These are phyloP conservation scores for Candida glucosophila DNA, from an alignment of 1,139 yeast genomes.

Conservation along the genomic window DNA sequence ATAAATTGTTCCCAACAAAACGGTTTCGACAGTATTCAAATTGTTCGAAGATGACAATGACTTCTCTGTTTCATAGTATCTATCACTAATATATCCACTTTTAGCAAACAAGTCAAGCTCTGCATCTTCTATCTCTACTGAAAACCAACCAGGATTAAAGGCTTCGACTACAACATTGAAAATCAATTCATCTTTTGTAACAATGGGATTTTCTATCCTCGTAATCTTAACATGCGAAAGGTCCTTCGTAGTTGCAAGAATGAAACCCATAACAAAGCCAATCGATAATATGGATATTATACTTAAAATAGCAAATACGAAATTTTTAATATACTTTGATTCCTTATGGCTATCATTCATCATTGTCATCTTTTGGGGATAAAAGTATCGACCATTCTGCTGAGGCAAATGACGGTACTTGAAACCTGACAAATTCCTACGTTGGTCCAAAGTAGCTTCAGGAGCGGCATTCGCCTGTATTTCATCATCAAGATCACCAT, in stretches of 20 bases:
- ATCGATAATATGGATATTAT: conserved; percentile 48
- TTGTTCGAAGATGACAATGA: neutral
- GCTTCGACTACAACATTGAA: conserved; percentile 75
- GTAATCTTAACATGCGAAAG: conserved; percentile 56
- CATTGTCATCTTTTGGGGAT: conserved; percentile 29
- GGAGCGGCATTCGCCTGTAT: conserved; percentile 2
- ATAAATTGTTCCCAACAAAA: conserved; percentile 64
- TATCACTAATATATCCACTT: conserved; percentile 40
- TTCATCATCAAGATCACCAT: conserved; percentile 3
- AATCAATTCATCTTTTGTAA: conserved; percentile 77
- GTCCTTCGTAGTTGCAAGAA: conserved; percentile 82
- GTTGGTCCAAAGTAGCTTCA: neutral
- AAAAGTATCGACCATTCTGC: conserved; percentile 16
- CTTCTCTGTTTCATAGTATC: neutral
- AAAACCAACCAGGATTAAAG: conserved; percentile 78
- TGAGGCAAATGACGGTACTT: conserved; percentile 13
- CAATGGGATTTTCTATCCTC: conserved; percentile 60
- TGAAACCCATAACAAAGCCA: conserved; percentile 77
- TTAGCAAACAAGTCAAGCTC: conserved; percentile 87
- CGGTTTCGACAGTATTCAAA: conserved; percentile 45
- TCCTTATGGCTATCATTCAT: too few species aligned
- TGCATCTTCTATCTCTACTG: conserved; percentile 55
- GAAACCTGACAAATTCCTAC: conserved; percentile 1
- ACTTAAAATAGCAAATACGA: conserved; percentile 48
- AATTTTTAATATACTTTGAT: conserved; percentile 27